A percentile compares a stretch with the other conserved stretches of the same genome.
Conservation (phyloP, 2,329 filamentous ascomycete species). For the Endocalyx cinctus region DNA sequence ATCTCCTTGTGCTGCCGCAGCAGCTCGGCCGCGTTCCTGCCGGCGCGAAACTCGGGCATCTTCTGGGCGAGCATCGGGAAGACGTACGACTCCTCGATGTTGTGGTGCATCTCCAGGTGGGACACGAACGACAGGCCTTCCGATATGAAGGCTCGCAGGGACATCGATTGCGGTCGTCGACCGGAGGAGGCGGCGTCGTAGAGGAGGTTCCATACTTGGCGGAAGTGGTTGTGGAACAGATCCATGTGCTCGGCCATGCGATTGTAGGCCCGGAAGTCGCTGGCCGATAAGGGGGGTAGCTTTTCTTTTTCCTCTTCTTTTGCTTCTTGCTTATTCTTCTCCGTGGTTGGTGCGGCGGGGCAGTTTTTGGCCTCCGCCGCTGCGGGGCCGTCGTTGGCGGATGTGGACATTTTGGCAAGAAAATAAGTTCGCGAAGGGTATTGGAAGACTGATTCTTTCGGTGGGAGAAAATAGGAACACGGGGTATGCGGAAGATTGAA, state of each 20-base stretch:
- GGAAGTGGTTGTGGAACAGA: constrained; percentile 74
- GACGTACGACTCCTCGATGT: constrained; percentile 75
- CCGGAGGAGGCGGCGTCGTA: constrained; percentile 58
- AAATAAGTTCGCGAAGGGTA: too few species aligned
- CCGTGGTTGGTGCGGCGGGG: constrained; percentile 1
- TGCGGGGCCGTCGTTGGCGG: too few species aligned
- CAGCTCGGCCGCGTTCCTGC: constrained; percentile 48
- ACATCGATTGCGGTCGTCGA: constrained; percentile 59
- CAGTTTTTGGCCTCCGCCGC: constrained; percentile 1
- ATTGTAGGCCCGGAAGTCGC: constrained; percentile 68
- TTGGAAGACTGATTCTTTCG: too few species aligned
- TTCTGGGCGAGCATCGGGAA: constrained; percentile 72
- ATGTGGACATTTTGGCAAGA: too few species aligned
- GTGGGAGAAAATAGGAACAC: too few species aligned
- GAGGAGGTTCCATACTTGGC: constrained; percentile 66
- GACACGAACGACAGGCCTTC: constrained; percentile 65
- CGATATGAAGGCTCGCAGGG: constrained; percentile 63
- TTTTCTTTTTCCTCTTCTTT: constrained; percentile 22
- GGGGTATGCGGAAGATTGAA: too few species aligned
- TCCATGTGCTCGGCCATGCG: constrained; percentile 73
- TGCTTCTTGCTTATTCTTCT: constrained; percentile 1
- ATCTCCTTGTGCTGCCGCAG: constrained; percentile 74
- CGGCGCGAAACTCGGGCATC: constrained; percentile 69
- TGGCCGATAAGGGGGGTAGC: constrained; percentile 58
- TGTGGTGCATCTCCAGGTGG: constrained; percentile 72